Evolutionary conservation across 768 basidiomycete species (phyloP).

Genomic region (Paxillus rubicundulus): DNA sequence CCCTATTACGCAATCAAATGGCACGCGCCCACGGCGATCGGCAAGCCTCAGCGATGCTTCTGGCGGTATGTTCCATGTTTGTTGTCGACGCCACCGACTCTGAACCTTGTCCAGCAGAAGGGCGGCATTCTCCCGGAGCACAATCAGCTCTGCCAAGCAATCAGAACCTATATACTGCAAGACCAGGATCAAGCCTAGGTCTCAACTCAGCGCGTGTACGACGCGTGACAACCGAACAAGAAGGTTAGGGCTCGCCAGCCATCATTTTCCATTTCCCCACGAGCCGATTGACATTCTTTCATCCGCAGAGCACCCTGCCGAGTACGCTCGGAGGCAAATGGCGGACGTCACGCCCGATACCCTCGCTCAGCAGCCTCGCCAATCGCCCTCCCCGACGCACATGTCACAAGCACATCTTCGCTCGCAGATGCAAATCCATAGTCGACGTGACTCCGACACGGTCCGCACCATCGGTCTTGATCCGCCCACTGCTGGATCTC

Average conservation of each 20-base stretch:
- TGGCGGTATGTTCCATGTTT: conserved; percentile 23
- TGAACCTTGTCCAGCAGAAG: conserved; percentile 24
- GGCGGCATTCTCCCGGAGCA: conserved; percentile 24
- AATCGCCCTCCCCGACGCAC: conserved; percentile 54
- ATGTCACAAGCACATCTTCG: conserved; percentile 32
- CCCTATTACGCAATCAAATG: conserved; percentile 37
- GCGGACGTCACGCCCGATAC: conserved; percentile 9
- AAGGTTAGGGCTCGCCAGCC: conserved; percentile 28
- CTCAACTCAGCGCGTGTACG: conserved; percentile 37
- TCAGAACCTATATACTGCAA: conserved; percentile 28
- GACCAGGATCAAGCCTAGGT: conserved; percentile 47
- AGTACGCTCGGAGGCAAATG: conserved; percentile 21
- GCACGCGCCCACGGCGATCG: conserved; percentile 66
- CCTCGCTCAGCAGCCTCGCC: conserved; percentile 37
- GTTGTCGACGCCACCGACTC: conserved; percentile 27
- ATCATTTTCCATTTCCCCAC: conserved; percentile 2
- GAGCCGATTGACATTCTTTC: conserved; percentile 8
- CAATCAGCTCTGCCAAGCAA: conserved; percentile 12
- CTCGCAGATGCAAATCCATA: conserved; percentile 43
- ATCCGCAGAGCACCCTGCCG: conserved; percentile 25
- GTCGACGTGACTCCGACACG: conserved; percentile 75
- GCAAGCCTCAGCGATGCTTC: conserved; percentile 71
- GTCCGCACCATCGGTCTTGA: conserved; percentile 49
- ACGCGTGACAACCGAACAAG: conserved; percentile 46
- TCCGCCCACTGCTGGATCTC: conserved; percentile 43